Evolutionary conservation across 2,329 filamentous ascomycete genomes (phyloP), one percentile per base, ranked within the genome.

Genomic region (Phaeosphaeriaceae sp.): DNA sequence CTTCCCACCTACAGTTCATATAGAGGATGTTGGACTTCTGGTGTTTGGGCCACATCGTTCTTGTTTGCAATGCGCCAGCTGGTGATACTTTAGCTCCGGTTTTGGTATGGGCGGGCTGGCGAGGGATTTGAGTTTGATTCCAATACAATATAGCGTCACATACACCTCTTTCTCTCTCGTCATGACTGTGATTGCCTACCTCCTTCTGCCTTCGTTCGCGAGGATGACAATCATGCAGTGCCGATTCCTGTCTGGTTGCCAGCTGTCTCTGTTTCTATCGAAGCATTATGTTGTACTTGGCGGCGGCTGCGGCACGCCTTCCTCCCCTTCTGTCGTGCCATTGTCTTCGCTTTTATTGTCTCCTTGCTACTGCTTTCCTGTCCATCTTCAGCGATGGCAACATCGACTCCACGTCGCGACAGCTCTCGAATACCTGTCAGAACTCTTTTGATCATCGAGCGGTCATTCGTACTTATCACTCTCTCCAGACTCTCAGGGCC

Each of bases 401-500:
- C 32, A 34, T 34, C 32, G 12, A 34, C 13, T 15, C 32, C 32
- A 9, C 12, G 32, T 5, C 32, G 5, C 12, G 32, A 34, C 4
- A 34, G 32, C 13, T 34, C 32, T 15, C 32, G 32, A 34, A 34
- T 15, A 15, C 32, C 32, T 34, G 12, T 15, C 32, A 34, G 32
- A 15, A 34, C 32, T 34, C 32, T 34, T 15, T 7, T 34, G 32
- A 34, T 34, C 32, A 34, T 34, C 32, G 32, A n/a, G 13, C 32
- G 32, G 16, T 34, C 32, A 34, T 34, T 34, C 6, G 20, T 38
- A 17, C 42, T 52, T 37, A 41, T 36, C 34, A 57, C 45, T 12
- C 32, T 29, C 42, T 57, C 45, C 2, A 57, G 42, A 50, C 51
- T 50, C 33, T 48, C 36, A 26, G 48, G 28, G 23, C 32, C 30